phyloP scores from a whole-genome alignment of 306 rosid genomes.

The Glycyrrhiza uralensis region DNA sequence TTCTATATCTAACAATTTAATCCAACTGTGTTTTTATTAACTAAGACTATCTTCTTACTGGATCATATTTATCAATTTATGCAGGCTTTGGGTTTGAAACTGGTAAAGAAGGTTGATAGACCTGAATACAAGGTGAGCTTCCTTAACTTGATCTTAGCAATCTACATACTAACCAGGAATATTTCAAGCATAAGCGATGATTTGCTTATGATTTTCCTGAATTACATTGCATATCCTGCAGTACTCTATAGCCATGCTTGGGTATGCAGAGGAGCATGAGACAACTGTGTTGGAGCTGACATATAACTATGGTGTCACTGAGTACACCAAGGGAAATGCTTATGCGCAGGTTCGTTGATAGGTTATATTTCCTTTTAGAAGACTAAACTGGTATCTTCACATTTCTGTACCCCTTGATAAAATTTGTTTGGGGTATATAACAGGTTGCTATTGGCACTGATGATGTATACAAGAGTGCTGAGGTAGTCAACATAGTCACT shows the following conservation, averaged over 20 bases:
- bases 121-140: conserved; percentile 76
- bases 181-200: not conserved
- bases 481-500: conserved; percentile 61
- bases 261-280: conserved; percentile 81
- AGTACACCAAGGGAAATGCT: conserved; percentile 89
- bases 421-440: conserved; percentile 4
- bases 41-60: conserved; percentile 6
- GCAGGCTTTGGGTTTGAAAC: conserved; percentile 83
- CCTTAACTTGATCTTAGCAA: not conserved
- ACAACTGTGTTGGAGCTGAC: conserved; percentile 90
- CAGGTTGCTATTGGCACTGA: conserved; percentile 92
- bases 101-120: conserved; percentile 70
- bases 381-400: not conserved
- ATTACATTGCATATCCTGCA: conserved; percentile 36
- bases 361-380: not conserved
- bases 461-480: conserved; percentile 92
- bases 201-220: conserved; percentile 1
- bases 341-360: conserved; percentile 73
- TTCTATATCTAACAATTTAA: not conserved
- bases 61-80: conserved; percentile 24
- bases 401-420: conserved; percentile 1
- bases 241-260: conserved; percentile 82
- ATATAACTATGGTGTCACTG: conserved; percentile 88
- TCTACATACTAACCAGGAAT: not conserved
- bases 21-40: conserved; percentile 1